These are phyloP conservation scores for Stagonosporopsis cucurbitacearum DNA, from an alignment of 2,329 filamentous ascomycete species.

Conservation along the genomic window DNA sequence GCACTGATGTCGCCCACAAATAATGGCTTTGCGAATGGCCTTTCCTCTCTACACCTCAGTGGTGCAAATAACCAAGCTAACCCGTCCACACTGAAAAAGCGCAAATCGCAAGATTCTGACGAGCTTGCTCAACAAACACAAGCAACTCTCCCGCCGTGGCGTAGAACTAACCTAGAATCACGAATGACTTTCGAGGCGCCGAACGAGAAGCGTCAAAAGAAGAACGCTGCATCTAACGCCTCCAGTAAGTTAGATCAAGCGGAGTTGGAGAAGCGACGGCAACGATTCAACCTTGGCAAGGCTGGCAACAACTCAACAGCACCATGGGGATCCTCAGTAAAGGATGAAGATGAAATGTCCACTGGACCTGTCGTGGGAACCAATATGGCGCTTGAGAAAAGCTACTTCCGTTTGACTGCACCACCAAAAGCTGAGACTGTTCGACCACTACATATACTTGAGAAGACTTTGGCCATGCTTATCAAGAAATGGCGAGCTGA, in stretches of 20 bases:
- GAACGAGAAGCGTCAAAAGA: constrained; percentile 56
- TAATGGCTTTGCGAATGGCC: constrained; percentile 41
- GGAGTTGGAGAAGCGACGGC: constrained; percentile 85
- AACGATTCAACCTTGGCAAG: constrained; percentile 74
- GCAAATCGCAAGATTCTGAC: constrained; percentile 74
- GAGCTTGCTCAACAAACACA: constrained; percentile 59
- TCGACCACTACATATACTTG: constrained; percentile 79
- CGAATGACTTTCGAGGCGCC: constrained; percentile 70
- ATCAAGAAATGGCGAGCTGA: constrained; percentile 95
- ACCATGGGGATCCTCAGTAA: constrained; percentile 55
- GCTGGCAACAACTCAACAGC: constrained; percentile 61
- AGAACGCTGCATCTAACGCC: constrained; percentile 57
- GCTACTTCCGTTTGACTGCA: constrained; percentile 90
- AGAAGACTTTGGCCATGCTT: constrained; percentile 83
- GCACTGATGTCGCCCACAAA: constrained; percentile 26
- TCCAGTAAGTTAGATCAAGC: constrained; percentile 90
- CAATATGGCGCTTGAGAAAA: constrained; percentile 85
- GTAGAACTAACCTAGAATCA: constrained; percentile 74
- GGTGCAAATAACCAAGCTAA: constrained; percentile 36
- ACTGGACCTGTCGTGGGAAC: constrained; percentile 82
- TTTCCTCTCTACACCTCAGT: constrained; percentile 25
- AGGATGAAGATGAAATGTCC: constrained; percentile 57
- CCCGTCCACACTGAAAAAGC: constrained; percentile 72
- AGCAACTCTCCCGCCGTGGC: constrained; percentile 70
- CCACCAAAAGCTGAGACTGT: constrained; percentile 88